Evolutionary conservation across 768 basidiomycete genomes (phyloP).

Genomic region (Fomitopsis serialis): DNA sequence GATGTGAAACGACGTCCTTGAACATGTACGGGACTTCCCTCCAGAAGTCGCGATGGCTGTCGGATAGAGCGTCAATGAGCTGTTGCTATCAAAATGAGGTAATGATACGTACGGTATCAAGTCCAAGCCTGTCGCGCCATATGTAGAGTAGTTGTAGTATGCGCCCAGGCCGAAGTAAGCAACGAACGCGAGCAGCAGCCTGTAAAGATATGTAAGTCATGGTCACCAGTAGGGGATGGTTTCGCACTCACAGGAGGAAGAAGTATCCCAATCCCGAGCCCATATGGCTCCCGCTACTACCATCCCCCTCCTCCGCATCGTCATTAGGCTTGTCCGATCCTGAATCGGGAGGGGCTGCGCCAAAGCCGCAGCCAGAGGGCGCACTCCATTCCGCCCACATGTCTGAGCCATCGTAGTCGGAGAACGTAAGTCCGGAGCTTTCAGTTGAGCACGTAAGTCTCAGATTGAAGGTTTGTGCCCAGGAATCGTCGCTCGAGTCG

Average conservation of each 20-base stretch:
- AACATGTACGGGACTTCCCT: slow-evolving; percentile 85
- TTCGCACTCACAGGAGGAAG: slow-evolving; percentile 60
- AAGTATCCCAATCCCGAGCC: slow-evolving; percentile 86
- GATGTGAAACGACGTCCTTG: slow-evolving; percentile 68
- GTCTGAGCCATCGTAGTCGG: slow-evolving; percentile 53
- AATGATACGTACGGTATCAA: slow-evolving; percentile 69
- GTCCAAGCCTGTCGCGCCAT: slow-evolving; percentile 79
- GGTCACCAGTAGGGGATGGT: neutral
- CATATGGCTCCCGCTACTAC: slow-evolving; percentile 27
- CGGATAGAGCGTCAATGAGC: slow-evolving; percentile 3
- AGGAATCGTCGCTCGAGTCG: slow-evolving; percentile 34
- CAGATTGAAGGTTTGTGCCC: slow-evolving; percentile 55
- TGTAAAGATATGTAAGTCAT: slow-evolving; percentile 19
- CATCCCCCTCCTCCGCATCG: slow-evolving; percentile 26
- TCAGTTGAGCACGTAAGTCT: slow-evolving; percentile 51
- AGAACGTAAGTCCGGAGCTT: slow-evolving; percentile 44
- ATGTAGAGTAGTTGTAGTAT: slow-evolving; percentile 85
- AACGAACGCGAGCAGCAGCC: slow-evolving; percentile 57
- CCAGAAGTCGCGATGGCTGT: slow-evolving; percentile 87
- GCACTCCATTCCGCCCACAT: slow-evolving; percentile 59
- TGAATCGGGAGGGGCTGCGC: slow-evolving; percentile 13
- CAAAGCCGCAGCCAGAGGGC: slow-evolving; percentile 50
- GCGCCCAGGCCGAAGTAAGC: slow-evolving; percentile 76
- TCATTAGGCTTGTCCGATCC: slow-evolving; percentile 5
- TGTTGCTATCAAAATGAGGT: slow-evolving; percentile 4